Conservation (phyloP, 257 asterid species). For the Primulina tabacum region DNA sequence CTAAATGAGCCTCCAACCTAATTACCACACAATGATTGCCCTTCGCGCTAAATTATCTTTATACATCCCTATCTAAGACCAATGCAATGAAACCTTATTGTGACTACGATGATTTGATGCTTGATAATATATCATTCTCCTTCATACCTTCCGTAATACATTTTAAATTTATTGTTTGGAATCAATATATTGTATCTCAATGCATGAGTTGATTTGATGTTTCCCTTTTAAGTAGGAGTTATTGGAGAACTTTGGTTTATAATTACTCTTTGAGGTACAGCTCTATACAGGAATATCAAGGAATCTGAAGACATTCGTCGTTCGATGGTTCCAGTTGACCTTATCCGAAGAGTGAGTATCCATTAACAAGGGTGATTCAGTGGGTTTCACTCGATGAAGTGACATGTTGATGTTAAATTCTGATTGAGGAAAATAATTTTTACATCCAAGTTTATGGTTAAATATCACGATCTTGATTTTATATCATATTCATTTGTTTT, state of each 20-base stretch:
- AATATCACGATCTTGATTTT: background rate
- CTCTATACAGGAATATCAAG: slow-evolving; percentile 46
- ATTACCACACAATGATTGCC: background rate
- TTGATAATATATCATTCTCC: background rate
- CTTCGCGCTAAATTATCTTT: background rate
- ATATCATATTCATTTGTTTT: background rate
- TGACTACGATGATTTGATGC: background rate
- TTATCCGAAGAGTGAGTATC: slow-evolving; percentile 70
- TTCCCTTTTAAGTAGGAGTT: background rate
- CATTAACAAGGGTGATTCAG: background rate
- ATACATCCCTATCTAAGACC: background rate
- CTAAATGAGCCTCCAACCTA: background rate
- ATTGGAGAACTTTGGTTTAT: slow-evolving; percentile 1
- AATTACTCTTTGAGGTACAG: slow-evolving; percentile 39
- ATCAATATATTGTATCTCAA: background rate
- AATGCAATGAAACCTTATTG: background rate
- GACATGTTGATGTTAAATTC: background rate
- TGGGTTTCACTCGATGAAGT: background rate
- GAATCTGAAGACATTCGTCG: slow-evolving; percentile 84
- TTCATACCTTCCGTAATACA: background rate
- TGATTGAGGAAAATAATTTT: slow-evolving; percentile 1
- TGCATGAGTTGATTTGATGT: background rate
- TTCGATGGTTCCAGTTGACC: slow-evolving; percentile 70
- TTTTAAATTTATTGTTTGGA: background rate
- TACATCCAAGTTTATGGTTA: background rate